Evolutionary conservation across 2,329 filamentous ascomycete species (phyloP).

Genomic region (Gaeumannomyces sp.): DNA sequence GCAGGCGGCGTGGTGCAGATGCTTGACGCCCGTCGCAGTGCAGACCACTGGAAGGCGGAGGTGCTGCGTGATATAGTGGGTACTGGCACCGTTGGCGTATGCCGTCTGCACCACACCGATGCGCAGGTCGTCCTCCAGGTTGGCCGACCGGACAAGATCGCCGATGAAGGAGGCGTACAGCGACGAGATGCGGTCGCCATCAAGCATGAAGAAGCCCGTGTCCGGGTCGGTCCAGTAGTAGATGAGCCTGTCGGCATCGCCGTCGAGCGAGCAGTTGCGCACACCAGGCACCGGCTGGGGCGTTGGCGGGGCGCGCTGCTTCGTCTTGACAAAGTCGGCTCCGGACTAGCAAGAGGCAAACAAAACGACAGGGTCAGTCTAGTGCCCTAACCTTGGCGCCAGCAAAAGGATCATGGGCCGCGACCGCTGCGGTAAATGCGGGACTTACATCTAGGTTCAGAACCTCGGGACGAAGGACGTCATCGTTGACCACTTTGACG

Average conservation of each 20-base stretch:
- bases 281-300: constrained; percentile 71
- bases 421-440: not conserved
- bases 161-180: constrained; percentile 80
- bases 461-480: constrained; percentile 81
- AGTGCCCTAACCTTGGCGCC: not conserved
- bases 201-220: constrained; percentile 82
- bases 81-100: constrained; percentile 94
- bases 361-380: constrained; percentile 15
- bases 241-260: constrained; percentile 90
- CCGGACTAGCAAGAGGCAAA: constrained; percentile 57
- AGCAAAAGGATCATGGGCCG: not conserved
- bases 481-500: constrained; percentile 85
- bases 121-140: constrained; percentile 71
- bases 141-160: constrained; percentile 75
- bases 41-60: constrained; percentile 85
- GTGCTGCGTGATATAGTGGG: constrained; percentile 82
- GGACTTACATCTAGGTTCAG: constrained; percentile 75
- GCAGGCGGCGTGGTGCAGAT: constrained; percentile 92
- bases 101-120: constrained; percentile 96
- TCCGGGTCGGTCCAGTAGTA: constrained; percentile 88
- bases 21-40: constrained; percentile 94
- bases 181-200: constrained; percentile 94
- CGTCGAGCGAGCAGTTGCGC: constrained; percentile 86
- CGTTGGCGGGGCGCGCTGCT: constrained; percentile 79
- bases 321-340: constrained; percentile 96